These are phyloP conservation scores for Rhizopogon roseolus DNA, from an alignment of 768 basidiomycete genomes.

Conservation along the genomic window DNA sequence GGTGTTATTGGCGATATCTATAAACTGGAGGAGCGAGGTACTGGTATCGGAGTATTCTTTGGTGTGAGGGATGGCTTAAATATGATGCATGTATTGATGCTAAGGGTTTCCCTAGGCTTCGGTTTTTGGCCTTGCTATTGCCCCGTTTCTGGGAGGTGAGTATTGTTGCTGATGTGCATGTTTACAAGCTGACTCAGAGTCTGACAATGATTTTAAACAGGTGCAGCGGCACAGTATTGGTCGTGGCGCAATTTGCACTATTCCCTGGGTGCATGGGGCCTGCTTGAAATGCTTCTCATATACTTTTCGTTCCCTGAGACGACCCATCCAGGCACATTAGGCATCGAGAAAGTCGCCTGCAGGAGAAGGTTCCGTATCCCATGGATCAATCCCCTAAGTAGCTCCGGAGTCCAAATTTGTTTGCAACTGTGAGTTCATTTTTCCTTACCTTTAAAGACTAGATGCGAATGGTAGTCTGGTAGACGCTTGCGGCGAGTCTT, in stretches of 20 bases:
- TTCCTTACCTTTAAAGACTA: neutral
- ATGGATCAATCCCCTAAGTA: slow-evolving; percentile 28
- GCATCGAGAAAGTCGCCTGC: slow-evolving; percentile 19
- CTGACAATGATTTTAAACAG: slow-evolving; percentile 13
- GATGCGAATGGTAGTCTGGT: slow-evolving; percentile 6
- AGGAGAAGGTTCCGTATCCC: slow-evolving; percentile 7
- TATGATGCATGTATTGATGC: neutral
- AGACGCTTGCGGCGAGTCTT: slow-evolving; percentile 37
- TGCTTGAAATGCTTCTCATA: slow-evolving; percentile 23
- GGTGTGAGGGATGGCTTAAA: slow-evolving; percentile 25
- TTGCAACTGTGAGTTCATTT: slow-evolving; percentile 17
- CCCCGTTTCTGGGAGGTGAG: slow-evolving; percentile 48
- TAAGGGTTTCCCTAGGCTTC: slow-evolving; percentile 16
- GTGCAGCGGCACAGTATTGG: slow-evolving; percentile 44
- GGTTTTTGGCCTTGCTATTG: slow-evolving; percentile 50
- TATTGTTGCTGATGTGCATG: no score
- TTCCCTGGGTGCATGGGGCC: slow-evolving; percentile 34
- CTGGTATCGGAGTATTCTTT: slow-evolving; percentile 51
- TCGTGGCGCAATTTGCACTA: slow-evolving; percentile 58
- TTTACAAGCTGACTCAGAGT: no score
- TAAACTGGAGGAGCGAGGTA: slow-evolving; percentile 44
- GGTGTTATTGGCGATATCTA: slow-evolving; percentile 60
- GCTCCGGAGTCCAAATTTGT: slow-evolving; percentile 26
- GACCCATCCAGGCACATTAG: slow-evolving; percentile 26
- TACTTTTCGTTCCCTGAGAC: slow-evolving; percentile 28